Evolutionary conservation across 176 grass and related monocot species (phyloP), one percentile per base, ranked within the genome.

Genomic region (Puya raimondii): DNA sequence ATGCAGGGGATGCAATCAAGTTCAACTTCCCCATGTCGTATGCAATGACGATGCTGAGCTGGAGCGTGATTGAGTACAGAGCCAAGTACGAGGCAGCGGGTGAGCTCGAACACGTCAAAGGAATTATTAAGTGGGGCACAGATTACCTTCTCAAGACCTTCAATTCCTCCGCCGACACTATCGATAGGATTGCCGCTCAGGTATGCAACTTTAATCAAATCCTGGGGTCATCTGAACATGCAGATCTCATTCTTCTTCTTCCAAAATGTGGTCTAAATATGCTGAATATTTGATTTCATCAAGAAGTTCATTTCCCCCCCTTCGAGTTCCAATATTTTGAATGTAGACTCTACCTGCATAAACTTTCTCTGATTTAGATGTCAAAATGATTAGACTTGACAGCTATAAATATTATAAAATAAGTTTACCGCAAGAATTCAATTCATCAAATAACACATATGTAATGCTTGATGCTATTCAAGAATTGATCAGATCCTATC

Each of bases 31-130:
- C 91, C 53, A 96, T 96, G 91, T 88, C 91, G 67, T 96, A 85
- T 76, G 85, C 91, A 79, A 96, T 96, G 91, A 96, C 91, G 72
- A 90, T 96, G 91, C 87, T 96, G 69, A 96, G 91, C 75, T 96
- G 91, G 91, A 96, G 81, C 9, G 91, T 96, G 54, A 96, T 96
- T 42, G 91, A 96, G 84, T 96, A 96, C 81, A 87, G 9, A 53
- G 87, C 91, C 3, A 96, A 90, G 72, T 96, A 85, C 25, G 91
- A 96, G 73, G 81, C 81, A 0, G 88, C 88, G 12, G 91, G 91
- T 3, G 91, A 96, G 63, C 82, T 96, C 47, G 81, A 87, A 63
- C 91, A 96, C 67, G 22, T 96, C 65, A 96, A 87, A 73, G 79
- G 82, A 63, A 47, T 90, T 1, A 96, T 96, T 78, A 96, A 96